phyloP scores from a whole-genome alignment of 371 early-diverging fungal species.

The Mortierella sp. region DNA sequence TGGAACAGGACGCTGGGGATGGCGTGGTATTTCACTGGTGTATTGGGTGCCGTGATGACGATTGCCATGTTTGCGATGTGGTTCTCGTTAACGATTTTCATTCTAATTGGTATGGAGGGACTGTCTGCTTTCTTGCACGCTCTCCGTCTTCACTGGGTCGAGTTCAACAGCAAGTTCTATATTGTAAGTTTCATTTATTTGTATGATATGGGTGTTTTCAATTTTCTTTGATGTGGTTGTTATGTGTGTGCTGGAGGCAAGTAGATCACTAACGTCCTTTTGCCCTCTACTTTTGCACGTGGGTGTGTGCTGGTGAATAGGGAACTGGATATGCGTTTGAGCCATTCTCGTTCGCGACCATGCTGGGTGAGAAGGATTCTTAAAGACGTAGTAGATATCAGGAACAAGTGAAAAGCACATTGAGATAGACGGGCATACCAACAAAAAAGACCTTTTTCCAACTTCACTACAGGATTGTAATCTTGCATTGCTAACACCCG shows the following conservation, averaged over 20 bases:
- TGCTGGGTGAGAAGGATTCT: slow-evolving; percentile 34
- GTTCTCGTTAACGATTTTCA: slow-evolving; percentile 85
- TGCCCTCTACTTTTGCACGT: not conserved
- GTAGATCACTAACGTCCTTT: not conserved
- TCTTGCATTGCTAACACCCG: too few species aligned
- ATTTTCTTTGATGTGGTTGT: not conserved
- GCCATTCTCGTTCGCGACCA: slow-evolving; percentile 81
- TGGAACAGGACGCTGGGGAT: slow-evolving; percentile 96
- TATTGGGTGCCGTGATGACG: slow-evolving; percentile 59
- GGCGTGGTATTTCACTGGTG: slow-evolving; percentile 70
- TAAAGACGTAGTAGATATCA: not conserved
- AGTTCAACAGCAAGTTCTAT: slow-evolving; percentile 99
- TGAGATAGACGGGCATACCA: not conserved
- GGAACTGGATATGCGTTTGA: slow-evolving; percentile 89
- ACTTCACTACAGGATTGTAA: too few species aligned
- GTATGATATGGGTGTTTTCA: not conserved
- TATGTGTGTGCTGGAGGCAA: not conserved
- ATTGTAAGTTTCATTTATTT: slow-evolving; percentile 30
- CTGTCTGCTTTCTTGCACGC: slow-evolving; percentile 99
- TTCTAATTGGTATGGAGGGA: slow-evolving; percentile 98
- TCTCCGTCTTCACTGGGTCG: slow-evolving; percentile 99
- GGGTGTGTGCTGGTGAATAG: slow-evolving; percentile 7
- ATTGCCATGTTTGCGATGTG: slow-evolving; percentile 86
- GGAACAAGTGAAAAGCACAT: too few species aligned
- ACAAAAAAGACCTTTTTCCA: not conserved